A percentile compares a stretch with the other conserved stretches of the same genome.
phyloP scores from a whole-genome alignment of 2,329 filamentous ascomycete species.

The Xylariomycetidae sp. region DNA sequence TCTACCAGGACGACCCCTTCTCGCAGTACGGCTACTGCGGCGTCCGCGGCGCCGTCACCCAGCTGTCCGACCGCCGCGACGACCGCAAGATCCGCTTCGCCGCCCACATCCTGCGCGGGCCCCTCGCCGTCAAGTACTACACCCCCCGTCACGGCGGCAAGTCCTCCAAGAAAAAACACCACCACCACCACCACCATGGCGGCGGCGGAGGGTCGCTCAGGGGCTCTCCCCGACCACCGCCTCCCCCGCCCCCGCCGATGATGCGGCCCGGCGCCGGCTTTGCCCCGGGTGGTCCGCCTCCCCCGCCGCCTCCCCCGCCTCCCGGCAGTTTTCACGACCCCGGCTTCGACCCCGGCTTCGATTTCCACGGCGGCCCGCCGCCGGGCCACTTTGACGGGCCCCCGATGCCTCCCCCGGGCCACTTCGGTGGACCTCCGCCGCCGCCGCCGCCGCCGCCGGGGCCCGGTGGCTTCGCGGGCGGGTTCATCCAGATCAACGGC shows the following conservation, averaged over 20 bases:
- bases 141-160: slow-evolving; percentile 15
- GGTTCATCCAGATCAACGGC: slow-evolving; percentile 22
- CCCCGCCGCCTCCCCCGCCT: slow-evolving; percentile 5
- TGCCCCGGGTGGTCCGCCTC: slow-evolving; percentile 4
- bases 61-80: slow-evolving; percentile 18
- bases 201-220: no score
- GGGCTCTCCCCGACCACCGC: slow-evolving; percentile 1
- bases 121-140: slow-evolving; percentile 19
- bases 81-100: slow-evolving; percentile 18
- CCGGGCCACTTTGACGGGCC: slow-evolving; percentile 9
- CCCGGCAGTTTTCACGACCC: no score
- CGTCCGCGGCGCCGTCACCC: slow-evolving; percentile 23
- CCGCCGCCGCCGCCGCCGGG: slow-evolving; percentile 9
- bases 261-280: not conserved
- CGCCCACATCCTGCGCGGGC: slow-evolving; percentile 24
- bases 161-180: slow-evolving; percentile 10
- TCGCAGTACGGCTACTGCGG: slow-evolving; percentile 17
- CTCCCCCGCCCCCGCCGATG: not conserved
- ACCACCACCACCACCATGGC: slow-evolving; percentile 5
- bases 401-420: slow-evolving; percentile 5
- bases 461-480: slow-evolving; percentile 19
- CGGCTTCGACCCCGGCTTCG: no score
- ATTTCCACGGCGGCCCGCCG: not conserved
- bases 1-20: slow-evolving; percentile 22
- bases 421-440: slow-evolving; percentile 8